Evolutionary conservation across 2,329 filamentous ascomycete genomes (phyloP).

Genomic region (Mycosphaerella sp.): DNA sequence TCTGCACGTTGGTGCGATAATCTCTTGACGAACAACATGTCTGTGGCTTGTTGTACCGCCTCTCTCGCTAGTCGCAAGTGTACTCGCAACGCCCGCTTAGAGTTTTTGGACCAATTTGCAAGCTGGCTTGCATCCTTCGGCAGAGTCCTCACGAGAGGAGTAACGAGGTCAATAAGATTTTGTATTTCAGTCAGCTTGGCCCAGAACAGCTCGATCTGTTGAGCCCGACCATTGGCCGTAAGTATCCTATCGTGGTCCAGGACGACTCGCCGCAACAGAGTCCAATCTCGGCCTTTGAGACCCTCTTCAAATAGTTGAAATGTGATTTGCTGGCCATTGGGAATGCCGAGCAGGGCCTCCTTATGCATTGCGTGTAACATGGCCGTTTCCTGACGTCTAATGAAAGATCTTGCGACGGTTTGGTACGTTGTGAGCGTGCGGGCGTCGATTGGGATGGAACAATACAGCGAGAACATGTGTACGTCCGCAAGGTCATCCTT

Average conservation of each 20-base stretch:
- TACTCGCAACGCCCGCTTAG: not conserved
- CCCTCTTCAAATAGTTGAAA: conserved; percentile 8
- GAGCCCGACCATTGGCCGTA: not conserved
- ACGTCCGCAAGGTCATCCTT: conserved; percentile 18
- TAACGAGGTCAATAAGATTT: not conserved
- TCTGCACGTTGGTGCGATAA: not conserved
- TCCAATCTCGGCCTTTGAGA: not conserved
- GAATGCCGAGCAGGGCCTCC: conserved; percentile 27
- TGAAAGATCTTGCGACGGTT: conserved; percentile 17
- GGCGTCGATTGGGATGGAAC: conserved; percentile 20
- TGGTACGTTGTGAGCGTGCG: conserved; percentile 24
- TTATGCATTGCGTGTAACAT: conserved; percentile 21
- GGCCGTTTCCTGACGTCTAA: conserved; percentile 15
- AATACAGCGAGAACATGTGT: conserved; percentile 25
- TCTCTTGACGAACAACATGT: not conserved
- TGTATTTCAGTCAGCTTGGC: conserved; percentile 6
- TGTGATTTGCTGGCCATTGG: conserved; percentile 13
- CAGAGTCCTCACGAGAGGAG: not conserved
- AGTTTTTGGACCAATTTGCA: too few relatives aligned
- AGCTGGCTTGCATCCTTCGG: not conserved
- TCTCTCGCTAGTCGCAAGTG: conserved; percentile 1
- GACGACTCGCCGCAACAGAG: not conserved
- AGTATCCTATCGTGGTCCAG: not conserved
- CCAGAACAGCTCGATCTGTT: conserved; percentile 9
- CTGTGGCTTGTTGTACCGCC: conserved; percentile 2